Base-by-base conservation (phyloP, 495 filamentous ascomycete species). In the Neohortaea acidophila region DNA sequence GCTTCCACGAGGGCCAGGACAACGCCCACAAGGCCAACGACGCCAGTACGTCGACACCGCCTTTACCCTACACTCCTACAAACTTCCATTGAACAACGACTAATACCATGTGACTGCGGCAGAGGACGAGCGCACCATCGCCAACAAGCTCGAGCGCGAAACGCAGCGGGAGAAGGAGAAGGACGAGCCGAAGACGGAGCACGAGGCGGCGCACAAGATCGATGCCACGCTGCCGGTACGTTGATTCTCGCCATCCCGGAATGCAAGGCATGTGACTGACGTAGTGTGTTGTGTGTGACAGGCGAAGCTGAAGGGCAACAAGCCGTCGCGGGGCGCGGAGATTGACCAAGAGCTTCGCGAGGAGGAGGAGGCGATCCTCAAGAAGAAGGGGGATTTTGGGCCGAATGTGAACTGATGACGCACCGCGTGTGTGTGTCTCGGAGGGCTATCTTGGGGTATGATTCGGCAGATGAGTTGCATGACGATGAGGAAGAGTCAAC, bases 71-170 rank as follows among this genome's bases (percentile, higher is more conserved):
- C 18, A 21, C 33, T 19, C 3, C n/a, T 11, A 22, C 12, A 4
- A 11, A 34, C 15, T 7, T 5, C 12, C 6, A 21, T 18, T 21
- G 5, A 34, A n/a, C 24, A 27, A n/a, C 7, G n/a, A n/a, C 24
- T n/a, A 27, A n/a, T 13, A 18, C 12, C n/a, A 4, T 25, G 13
- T 20, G 24, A 27, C n/a, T 6, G 15, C 20, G 17, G 5, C 38
- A 84, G 77, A 91, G 69, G 82, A 87, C 52, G 59, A 82, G 51
- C 69, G 83, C 48, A 70, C 78, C 21, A 85, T 91, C 47, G 77
- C 75, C 45, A 84, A 85, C 65, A 77, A 72, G 51, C 66, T 84
- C 20, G 79, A 65, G 6, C 67, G 72, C 8, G 76, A 80, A 48
- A 56, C 62, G 45, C 54, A 70, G 62, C 61, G 65, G 37, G 29